These are phyloP conservation scores for Groenewaldozyma auringiensis DNA, from an alignment of 1,139 yeast genomes.

Conservation along the genomic window DNA sequence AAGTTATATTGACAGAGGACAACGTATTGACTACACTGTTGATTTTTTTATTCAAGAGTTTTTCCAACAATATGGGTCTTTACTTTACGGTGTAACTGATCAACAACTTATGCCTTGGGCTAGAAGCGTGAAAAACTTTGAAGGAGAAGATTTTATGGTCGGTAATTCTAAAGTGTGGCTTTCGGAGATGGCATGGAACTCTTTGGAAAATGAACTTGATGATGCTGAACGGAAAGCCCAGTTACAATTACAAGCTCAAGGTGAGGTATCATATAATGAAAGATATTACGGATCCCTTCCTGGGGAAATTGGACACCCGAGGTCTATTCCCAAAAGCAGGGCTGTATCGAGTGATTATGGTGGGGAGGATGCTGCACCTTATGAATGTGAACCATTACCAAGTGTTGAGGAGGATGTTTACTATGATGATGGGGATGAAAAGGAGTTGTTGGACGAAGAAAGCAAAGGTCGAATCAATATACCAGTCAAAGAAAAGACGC, in stretches of 20 bases:
- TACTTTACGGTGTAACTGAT: conserved; percentile 17
- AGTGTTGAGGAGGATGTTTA: conserved; percentile 8
- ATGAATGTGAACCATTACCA: background rate
- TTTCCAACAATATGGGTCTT: conserved; percentile 23
- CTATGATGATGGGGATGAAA: conserved; percentile 20
- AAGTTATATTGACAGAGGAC: conserved; percentile 7
- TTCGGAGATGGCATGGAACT: conserved; percentile 30
- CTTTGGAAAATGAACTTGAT: conserved; percentile 27
- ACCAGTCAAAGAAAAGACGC: conserved; percentile 5
- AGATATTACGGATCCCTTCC: background rate
- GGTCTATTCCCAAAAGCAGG: background rate
- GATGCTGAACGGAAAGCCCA: conserved; percentile 11
- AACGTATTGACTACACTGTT: conserved; percentile 28
- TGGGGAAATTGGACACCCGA: background rate
- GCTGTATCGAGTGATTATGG: conserved; percentile 10
- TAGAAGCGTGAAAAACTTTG: conserved; percentile 22
- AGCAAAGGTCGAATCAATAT: conserved; percentile 10
- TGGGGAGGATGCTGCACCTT: conserved; percentile 8
- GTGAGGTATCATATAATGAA: background rate
- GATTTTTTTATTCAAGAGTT: conserved; percentile 32
- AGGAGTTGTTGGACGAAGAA: conserved; percentile 22
- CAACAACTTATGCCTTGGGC: conserved; percentile 28
- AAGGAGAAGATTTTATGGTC: conserved; percentile 26
- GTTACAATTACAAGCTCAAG: background rate
- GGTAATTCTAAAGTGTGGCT: conserved; percentile 31